phyloP scores from a whole-genome alignment of 2,329 filamentous ascomycete species.

The Pseudogymnoascus sp. region DNA sequence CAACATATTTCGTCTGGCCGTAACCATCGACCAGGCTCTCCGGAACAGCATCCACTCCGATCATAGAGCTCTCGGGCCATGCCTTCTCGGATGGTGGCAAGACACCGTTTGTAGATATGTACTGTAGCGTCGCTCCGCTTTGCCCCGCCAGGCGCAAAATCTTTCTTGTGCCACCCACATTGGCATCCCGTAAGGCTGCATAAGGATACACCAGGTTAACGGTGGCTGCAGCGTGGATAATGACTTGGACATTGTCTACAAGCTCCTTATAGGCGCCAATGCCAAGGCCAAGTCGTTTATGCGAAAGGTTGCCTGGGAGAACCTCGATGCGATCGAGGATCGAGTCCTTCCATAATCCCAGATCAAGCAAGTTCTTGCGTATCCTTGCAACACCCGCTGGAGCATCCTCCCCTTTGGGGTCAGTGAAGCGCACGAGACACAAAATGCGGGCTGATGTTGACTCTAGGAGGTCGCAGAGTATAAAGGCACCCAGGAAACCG shows the following conservation, averaged over 20 bases:
- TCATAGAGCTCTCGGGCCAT: constrained; percentile 64
- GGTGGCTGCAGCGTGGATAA: constrained; percentile 70
- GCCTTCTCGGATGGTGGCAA: constrained; percentile 63
- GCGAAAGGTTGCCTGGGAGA: constrained; percentile 65
- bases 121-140: constrained; percentile 66
- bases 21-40: constrained; percentile 66
- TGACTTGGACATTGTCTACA: constrained; percentile 60
- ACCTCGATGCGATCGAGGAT: constrained; percentile 75
- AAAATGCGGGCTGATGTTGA: constrained; percentile 63
- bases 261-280: constrained; percentile 60
- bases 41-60: constrained; percentile 62
- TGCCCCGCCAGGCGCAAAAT: constrained; percentile 64
- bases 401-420: constrained; percentile 57
- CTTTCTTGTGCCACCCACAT: constrained; percentile 73
- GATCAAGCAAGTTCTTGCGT: constrained; percentile 68
- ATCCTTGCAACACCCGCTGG: constrained; percentile 66
- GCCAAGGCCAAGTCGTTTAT: constrained; percentile 62
- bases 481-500: constrained; percentile 69
- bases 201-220: constrained; percentile 81
- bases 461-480: constrained; percentile 63
- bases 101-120: constrained; percentile 76
- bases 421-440: constrained; percentile 67
- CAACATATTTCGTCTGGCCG: constrained; percentile 76
- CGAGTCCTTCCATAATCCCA: constrained; percentile 70
- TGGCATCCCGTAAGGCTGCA: constrained; percentile 65